Base-by-base conservation (phyloP, 441 rosid genomes). In the Geranium incanum region DNA sequence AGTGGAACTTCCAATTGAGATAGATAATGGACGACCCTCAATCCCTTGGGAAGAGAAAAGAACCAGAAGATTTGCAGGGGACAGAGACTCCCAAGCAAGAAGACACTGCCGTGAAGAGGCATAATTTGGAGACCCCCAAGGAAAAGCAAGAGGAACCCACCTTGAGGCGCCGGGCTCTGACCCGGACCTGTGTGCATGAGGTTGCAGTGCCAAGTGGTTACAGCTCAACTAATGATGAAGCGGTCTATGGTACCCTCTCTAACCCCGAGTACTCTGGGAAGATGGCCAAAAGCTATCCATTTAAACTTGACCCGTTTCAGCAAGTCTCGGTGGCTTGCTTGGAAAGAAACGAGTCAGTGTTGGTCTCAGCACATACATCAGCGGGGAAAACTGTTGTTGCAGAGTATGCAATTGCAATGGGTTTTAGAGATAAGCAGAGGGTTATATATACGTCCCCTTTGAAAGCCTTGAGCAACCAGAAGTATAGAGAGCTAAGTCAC, bases 381-480 rank as follows among this genome's bases (percentile, higher is more conserved):
- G 98, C 99, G 74, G 99, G 98, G 16, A 95, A 95, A 85, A 95
- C 99, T 36, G 99, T 89, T 3, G 97, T 95, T 9, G 99, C 99
- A 0, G 78, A 85, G 4, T 95, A 88, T 84, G 99, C 99, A 2
- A 92, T 95, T 72, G 98, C 98, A 43, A 90, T 92, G 97, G 90
- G 97, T 63, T 76, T 95, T 85, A 82, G 36, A 74, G 90, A 90
- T 69, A 87, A 88, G 55, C 99, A 95, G 79, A 81, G 98, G 50
- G 99, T 95, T 68, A 86, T 95, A 62, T 95, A 95, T 71, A 95
- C 99, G 43, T 89, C 99, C 6, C 99, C 98, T 36, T 92, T 95
- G 70, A 95, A 95, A 83, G 99, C 99, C 60, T 87, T 95, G n/a
- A 95, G 98, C 79, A 95, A 95, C 71, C 97, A 95, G 64, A 95